Evolutionary conservation across 2,329 filamentous ascomycete genomes (phyloP), one percentile per base, ranked within the genome.

Genomic region (Xylariomycetidae sp.): DNA sequence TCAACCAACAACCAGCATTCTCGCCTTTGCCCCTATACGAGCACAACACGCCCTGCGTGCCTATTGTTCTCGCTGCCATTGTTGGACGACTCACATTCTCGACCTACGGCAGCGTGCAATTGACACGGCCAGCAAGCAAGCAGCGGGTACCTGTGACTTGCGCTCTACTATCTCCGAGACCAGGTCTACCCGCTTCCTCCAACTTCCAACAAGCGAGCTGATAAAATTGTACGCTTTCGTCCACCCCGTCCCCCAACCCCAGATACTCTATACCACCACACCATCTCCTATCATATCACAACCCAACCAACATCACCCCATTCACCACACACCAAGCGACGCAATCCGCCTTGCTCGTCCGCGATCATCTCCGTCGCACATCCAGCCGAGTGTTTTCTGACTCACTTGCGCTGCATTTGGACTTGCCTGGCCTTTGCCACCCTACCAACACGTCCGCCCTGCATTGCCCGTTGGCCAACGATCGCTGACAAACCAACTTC

Each of bases 401-500:
- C 32, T 51, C 43, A 47, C 44, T 39, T 37, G 28, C 26, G 29
- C 38, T 46, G 49, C 39, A 44, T 38, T 42, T 47, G 18, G 40
- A 38, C 35, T 35, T 46, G 39, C 42, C 48, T 50, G 41, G 43
- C 27, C 23, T 44, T 54, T 44, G 52, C 51, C 51, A 55, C 50
- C 34, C 38, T 12, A 29, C 24, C 6, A 25, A 25, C 8, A 16
- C 15, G 7, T 29, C 25, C 25, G 15, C 12, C 20, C n/a, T 28
- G 19, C 26, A 19, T 22, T 34, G 44, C 30, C 34, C 28, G 32
- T 38, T 34, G 31, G 25, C 38, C 44, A 29, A 34, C 42, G 32
- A 45, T 46, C 37, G 50, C 50, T 50, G 48, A 54, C 49, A 56
- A 54, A 52, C 47, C 45, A 48, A 44, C 36, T 37, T 45, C 44